Conservation (phyloP, 2,329 filamentous ascomycete genomes). For the Dryadomyces quercivorus region DNA sequence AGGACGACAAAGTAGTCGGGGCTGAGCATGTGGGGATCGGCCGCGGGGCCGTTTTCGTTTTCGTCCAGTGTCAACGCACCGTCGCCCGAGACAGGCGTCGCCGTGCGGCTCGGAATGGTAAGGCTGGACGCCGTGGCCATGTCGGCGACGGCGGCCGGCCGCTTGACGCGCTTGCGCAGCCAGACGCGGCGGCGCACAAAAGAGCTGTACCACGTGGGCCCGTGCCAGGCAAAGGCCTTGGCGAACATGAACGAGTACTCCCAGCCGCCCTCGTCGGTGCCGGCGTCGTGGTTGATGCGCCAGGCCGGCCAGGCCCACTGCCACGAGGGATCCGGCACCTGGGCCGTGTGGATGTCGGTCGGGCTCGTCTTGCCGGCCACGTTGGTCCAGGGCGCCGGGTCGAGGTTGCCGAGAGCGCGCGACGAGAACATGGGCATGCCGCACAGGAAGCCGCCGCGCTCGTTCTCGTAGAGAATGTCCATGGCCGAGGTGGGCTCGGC, state of each 20-base stretch:
- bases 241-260: constrained; percentile 87
- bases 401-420: constrained; percentile 72
- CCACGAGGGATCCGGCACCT: constrained; percentile 91
- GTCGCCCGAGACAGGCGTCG: not conserved
- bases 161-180: constrained; percentile 66
- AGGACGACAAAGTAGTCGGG: constrained; percentile 72
- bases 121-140: not conserved
- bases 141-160: constrained; percentile 11
- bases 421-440: constrained; percentile 83
- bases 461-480: constrained; percentile 91
- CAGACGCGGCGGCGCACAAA: constrained; percentile 86
- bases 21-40: constrained; percentile 50
- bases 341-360: constrained; percentile 67
- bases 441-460: constrained; percentile 81
- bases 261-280: constrained; percentile 79
- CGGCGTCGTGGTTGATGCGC: constrained; percentile 58
- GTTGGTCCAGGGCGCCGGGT: constrained; percentile 82
- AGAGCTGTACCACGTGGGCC: constrained; percentile 83
- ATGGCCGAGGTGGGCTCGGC: constrained; percentile 40
- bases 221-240: constrained; percentile 71
- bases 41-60: constrained; percentile 11
- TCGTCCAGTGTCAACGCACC: constrained; percentile 11
- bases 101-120: not conserved
- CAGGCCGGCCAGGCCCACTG: constrained; percentile 68
- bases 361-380: constrained; percentile 45